Conservation (phyloP, 257 asterid species). For the Catharanthus roseus region DNA sequence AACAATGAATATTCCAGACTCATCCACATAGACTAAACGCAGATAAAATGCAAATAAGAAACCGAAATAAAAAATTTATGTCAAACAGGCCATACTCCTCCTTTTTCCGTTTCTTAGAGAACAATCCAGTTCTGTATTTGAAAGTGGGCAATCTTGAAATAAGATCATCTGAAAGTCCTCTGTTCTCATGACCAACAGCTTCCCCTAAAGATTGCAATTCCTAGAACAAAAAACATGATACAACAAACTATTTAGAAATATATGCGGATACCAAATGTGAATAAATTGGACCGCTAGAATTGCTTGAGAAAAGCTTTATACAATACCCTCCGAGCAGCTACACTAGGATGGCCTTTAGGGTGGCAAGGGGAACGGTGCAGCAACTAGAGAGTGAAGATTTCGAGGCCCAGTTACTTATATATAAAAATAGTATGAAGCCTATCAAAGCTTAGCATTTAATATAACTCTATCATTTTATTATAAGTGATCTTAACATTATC, state of each 20-base stretch:
- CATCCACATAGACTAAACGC: neutral
- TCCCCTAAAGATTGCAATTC: slow-evolving; percentile 81
- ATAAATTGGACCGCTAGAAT: neutral
- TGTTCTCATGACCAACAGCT: slow-evolving; percentile 62
- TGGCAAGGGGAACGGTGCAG: neutral
- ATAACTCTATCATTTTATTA: neutral
- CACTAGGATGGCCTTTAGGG: too few species aligned
- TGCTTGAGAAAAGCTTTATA: neutral
- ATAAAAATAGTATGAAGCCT: too few species aligned
- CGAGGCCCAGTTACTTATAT: neutral
- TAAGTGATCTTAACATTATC: neutral
- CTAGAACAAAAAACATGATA: slow-evolving; percentile 30
- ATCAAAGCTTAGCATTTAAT: neutral
- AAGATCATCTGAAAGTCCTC: slow-evolving; percentile 67
- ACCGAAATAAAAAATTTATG: neutral
- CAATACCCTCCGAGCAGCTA: neutral
- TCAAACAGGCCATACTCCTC: slow-evolving; percentile 26
- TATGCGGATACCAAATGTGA: neutral
- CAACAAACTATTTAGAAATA: neutral
- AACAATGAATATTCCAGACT: neutral
- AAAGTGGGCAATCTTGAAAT: slow-evolving; percentile 67
- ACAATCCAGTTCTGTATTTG: slow-evolving; percentile 54
- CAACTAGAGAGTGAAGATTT: neutral
- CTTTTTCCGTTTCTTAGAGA: slow-evolving; percentile 37
- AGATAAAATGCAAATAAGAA: neutral